These are phyloP conservation scores for Oryza meyeriana DNA, from an alignment of 176 grass and related monocot genomes.

Conservation along the genomic window DNA sequence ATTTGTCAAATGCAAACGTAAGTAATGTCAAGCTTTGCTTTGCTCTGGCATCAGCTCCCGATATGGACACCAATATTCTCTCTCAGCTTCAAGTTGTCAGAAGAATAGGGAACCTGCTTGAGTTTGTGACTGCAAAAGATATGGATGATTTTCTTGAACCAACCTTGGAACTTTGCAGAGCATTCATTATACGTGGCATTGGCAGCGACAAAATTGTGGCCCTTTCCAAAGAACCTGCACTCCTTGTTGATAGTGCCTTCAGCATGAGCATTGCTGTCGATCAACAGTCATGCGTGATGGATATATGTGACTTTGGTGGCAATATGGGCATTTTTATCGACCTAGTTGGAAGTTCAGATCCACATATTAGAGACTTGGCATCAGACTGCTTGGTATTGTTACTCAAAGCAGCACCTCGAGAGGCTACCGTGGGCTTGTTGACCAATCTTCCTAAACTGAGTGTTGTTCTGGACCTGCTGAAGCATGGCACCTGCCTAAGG, in stretches of 20 bases:
- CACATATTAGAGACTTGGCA: slow-evolving; percentile 74
- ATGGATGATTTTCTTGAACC: slow-evolving; percentile 99
- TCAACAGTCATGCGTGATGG: slow-evolving; percentile 75
- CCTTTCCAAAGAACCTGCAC: slow-evolving; percentile 78
- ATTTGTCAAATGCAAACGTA: slow-evolving; percentile 97
- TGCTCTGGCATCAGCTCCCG: slow-evolving; percentile 76
- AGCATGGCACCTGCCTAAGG: slow-evolving; percentile 41
- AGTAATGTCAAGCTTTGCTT: slow-evolving; percentile 95
- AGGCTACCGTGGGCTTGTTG: slow-evolving; percentile 77
- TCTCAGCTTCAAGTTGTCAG: slow-evolving; percentile 87
- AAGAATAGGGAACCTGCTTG: slow-evolving; percentile 88
- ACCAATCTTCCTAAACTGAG: slow-evolving; percentile 75
- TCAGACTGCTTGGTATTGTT: slow-evolving; percentile 81
- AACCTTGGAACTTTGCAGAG: slow-evolving; percentile 79
- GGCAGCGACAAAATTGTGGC: slow-evolving; percentile 67
- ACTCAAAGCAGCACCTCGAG: slow-evolving; percentile 72
- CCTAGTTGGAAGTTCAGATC: slow-evolving; percentile 49
- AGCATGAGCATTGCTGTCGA: slow-evolving; percentile 90
- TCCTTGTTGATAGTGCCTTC: slow-evolving; percentile 74
- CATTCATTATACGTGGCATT: slow-evolving; percentile 73
- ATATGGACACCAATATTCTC: slow-evolving; percentile 85
- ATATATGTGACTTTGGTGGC: slow-evolving; percentile 84
- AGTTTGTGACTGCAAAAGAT: slow-evolving; percentile 85
- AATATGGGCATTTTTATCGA: slow-evolving; percentile 86
- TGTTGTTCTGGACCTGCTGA: slow-evolving; percentile 51